A percentile compares a stretch with the other conserved stretches of the same genome.
Conservation (phyloP, 176 grass and related monocot species). For the Hordeum marinum region DNA sequence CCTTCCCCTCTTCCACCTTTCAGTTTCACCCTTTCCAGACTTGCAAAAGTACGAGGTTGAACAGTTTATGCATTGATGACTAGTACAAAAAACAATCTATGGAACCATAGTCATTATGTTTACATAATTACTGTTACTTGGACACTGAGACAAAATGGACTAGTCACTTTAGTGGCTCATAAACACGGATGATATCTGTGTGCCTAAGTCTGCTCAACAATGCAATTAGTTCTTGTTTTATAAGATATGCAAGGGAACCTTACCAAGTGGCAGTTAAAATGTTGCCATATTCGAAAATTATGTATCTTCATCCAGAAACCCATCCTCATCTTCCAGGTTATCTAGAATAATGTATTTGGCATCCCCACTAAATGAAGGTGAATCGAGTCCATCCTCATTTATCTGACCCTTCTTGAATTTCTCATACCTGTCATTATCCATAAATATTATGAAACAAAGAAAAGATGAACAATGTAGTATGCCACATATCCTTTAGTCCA, state of each 20-base stretch:
- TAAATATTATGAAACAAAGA: slow-evolving; percentile 20
- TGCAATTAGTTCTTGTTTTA: background rate
- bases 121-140: background rate
- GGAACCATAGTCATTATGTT: background rate
- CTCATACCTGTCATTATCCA: slow-evolving; percentile 64
- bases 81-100: background rate
- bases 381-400: slow-evolving; percentile 41
- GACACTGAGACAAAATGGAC: background rate
- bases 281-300: slow-evolving; percentile 26
- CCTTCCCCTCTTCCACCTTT: background rate
- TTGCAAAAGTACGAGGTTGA: background rate
- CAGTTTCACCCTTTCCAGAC: background rate
- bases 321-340: slow-evolving; percentile 69
- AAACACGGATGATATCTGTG: background rate
- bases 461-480: slow-evolving; percentile 13
- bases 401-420: slow-evolving; percentile 69
- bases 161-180: background rate
- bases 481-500: slow-evolving; percentile 5
- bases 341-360: slow-evolving; percentile 95
- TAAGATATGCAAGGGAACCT: slow-evolving; percentile 5
- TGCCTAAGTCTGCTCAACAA: background rate
- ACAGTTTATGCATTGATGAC: background rate
- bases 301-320: slow-evolving; percentile 48
- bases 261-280: slow-evolving; percentile 49
- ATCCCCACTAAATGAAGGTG: slow-evolving; percentile 51